phyloP scores from a whole-genome alignment of 163 green algal species.

The Chlorella variabilis region DNA sequence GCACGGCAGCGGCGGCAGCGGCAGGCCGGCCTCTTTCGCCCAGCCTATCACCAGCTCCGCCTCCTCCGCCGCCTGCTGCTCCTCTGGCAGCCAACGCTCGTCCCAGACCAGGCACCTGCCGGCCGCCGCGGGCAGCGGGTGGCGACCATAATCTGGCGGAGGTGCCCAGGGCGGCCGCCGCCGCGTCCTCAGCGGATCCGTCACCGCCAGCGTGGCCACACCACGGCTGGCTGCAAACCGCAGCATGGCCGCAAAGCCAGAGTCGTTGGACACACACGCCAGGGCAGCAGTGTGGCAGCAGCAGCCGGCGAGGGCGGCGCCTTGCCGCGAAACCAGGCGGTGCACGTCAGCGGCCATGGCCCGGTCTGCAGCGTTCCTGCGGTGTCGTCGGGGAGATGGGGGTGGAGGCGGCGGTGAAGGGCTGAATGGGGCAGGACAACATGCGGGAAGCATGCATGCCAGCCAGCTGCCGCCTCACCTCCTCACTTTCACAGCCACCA shows the following conservation, averaged over 20 bases:
- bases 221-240: not conserved
- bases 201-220: not conserved
- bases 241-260: not conserved
- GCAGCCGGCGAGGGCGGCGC: too few relatives aligned
- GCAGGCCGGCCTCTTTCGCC: not conserved
- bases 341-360: not conserved
- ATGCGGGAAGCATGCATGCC: not conserved
- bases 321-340: not conserved
- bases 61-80: not conserved
- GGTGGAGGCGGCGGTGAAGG: not conserved
- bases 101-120: conserved; percentile 15
- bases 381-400: not conserved
- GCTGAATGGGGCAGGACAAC: not conserved
- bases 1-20: not conserved
- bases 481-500: not conserved
- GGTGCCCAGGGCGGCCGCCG: conserved; percentile 6
- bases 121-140: conserved; percentile 6
- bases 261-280: conserved; percentile 13
- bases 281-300: not conserved
- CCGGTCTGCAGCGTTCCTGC: conserved; percentile 17
- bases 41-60: not conserved
- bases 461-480: not conserved
- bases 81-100: not conserved
- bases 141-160: conserved; percentile 4
- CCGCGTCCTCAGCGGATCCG: conserved; percentile 1